A percentile compares a stretch with the other conserved stretches of the same genome.
These are phyloP conservation scores for Plasmodium fragile DNA, from an alignment of 169 alveolate genomes.

Conservation along the genomic window DNA sequence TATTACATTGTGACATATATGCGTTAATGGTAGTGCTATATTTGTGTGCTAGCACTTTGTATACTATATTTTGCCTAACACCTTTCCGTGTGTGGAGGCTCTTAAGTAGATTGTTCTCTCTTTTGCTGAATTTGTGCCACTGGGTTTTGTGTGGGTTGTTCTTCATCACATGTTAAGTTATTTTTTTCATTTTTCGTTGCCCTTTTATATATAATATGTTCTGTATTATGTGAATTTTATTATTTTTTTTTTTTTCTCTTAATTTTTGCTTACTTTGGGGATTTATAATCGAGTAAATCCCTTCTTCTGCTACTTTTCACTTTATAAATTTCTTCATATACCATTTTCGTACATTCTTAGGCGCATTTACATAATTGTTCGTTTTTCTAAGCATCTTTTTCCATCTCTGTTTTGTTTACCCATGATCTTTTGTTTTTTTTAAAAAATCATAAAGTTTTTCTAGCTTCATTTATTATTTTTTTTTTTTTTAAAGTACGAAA, in stretches of 20 bases:
- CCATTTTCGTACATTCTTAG: background rate
- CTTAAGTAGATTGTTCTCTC: background rate
- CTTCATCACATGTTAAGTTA: background rate
- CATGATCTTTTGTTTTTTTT: background rate
- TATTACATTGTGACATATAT: background rate
- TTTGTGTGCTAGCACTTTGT: background rate
- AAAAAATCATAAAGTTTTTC: background rate
- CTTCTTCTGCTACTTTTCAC: slow-evolving; percentile 5
- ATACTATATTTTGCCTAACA: background rate
- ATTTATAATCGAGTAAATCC: background rate
- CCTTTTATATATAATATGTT: background rate
- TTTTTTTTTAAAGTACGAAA: slow-evolving; percentile 1
- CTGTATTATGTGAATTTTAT: background rate
- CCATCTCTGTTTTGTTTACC: background rate
- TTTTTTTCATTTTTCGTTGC: background rate
- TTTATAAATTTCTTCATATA: background rate
- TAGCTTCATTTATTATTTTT: background rate
- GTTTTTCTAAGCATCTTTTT: background rate
- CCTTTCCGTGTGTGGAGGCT: background rate
- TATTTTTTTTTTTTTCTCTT: slow-evolving; percentile 13
- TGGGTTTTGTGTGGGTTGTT: background rate
- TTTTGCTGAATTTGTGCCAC: background rate
- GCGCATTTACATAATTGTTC: background rate
- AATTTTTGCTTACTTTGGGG: background rate
- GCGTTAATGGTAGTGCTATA: background rate